Evolutionary conservation across 2,329 filamentous ascomycete genomes (phyloP), one percentile per base, ranked within the genome.

Genomic region (Ophiobolus disseminans): DNA sequence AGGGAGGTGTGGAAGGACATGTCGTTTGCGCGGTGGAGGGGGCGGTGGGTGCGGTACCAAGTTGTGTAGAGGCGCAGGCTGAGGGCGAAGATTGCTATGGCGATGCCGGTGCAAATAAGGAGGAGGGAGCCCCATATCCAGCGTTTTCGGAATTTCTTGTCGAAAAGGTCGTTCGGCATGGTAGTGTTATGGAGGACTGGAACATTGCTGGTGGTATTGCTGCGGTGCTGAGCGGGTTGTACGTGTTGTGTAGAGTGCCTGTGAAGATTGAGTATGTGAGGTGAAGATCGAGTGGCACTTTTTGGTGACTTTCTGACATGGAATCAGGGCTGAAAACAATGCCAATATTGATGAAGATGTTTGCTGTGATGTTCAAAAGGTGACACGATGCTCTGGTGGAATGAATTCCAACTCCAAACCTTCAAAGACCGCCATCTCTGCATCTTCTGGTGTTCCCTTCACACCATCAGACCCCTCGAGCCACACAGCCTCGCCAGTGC

Each of bases 401-500:
- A 76, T 53, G 50, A 66, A 80, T 34, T 63, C 66, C 49, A 97
- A 73, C 0, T 83, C 88, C 54, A 97, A 67, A 0, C 87, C 88
- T 53, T 86, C 83, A 78, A 97, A 95, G 1, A 96, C 87, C 53
- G 85, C 58, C 73, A 79, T 86, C 76, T 97, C 92, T 5, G 91
- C 90, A 57, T 88, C 86, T 65, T 85, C 75, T 77, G 89, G 85
- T 37, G 55, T 81, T 74, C 72, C 76, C 22, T 74, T 66, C n/a
- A 76, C 68, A 1, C 73, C 75, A 14, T 73, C 60, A 14, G 56
- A 44, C 65, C 80, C 66, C 77, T 88, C 81, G 10, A 94, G 63
- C 69, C 94, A 86, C n/a, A 86, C 64, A 0, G 93, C 82, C 77
- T 86, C 86, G 3, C 89, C 90, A 44, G 86, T 84, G 7, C 65